phyloP scores from a whole-genome alignment of 2,329 filamentous ascomycete genomes.

The Gliomastix tumulicola region DNA sequence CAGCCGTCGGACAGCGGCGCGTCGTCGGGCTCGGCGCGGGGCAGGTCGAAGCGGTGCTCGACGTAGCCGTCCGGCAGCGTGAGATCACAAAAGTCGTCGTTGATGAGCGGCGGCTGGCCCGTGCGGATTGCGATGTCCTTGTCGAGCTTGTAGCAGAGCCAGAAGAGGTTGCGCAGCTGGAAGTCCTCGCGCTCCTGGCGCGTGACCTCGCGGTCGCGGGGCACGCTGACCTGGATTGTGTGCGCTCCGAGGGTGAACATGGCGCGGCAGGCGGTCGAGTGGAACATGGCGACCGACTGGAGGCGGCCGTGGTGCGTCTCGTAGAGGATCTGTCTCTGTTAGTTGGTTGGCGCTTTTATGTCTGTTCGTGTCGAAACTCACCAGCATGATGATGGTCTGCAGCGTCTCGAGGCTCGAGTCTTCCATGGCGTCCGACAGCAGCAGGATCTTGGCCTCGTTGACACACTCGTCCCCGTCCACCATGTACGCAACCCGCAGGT shows the following conservation, averaged over 20 bases:
- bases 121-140: conserved; percentile 15
- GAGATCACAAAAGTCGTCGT: conserved; percentile 44
- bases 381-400: conserved; percentile 32
- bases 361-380: conserved; percentile 14
- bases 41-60: neutral
- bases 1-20: too few relatives aligned
- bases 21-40: neutral
- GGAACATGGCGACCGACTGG: conserved; percentile 27
- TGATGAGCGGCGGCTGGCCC: conserved; percentile 13
- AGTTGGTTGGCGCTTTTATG: neutral
- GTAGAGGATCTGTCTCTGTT: neutral
- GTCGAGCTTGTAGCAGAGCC: conserved; percentile 16
- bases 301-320: conserved; percentile 8
- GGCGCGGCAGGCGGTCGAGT: conserved; percentile 28
- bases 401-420: conserved; percentile 26
- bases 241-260: conserved; percentile 37
- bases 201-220: conserved; percentile 1
- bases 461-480: neutral
- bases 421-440: conserved; percentile 26
- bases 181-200: neutral
- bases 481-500: neutral
- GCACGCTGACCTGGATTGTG: conserved; percentile 4
- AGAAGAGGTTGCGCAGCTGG: conserved; percentile 13
- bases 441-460: conserved; percentile 16
- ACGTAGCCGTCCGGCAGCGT: conserved; percentile 24